Evolutionary conservation across 768 basidiomycete species (phyloP).

Genomic region (Russula abietina): DNA sequence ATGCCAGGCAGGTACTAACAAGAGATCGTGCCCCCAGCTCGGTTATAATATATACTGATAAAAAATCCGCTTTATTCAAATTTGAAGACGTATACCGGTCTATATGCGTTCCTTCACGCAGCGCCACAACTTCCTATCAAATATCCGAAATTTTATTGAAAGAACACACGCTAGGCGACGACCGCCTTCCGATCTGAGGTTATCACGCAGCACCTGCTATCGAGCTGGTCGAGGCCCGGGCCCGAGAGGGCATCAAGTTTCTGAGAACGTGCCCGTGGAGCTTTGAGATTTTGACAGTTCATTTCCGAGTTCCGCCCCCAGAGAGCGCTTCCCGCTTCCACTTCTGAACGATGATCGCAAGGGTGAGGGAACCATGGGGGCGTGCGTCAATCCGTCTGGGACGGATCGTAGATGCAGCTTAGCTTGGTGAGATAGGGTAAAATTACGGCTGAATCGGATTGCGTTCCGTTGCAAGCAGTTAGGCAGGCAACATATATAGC

Average conservation of each 20-base stretch:
- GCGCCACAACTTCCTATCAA: background rate
- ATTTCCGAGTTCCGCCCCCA: background rate
- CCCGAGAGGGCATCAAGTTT: background rate
- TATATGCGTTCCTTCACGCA: background rate
- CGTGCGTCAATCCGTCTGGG: background rate
- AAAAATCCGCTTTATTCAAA: background rate
- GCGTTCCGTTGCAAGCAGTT: background rate
- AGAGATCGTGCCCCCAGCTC: background rate
- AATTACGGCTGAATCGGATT: background rate
- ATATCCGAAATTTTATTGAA: background rate
- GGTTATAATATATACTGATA: background rate
- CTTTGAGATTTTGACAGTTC: background rate
- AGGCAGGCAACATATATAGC: background rate
- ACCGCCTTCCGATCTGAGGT: conserved; percentile 5
- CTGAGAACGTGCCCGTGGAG: background rate
- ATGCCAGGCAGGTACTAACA: background rate
- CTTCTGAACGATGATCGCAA: conserved; percentile 18
- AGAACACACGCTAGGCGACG: conserved; percentile 1
- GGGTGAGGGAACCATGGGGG: background rate
- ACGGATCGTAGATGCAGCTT: background rate
- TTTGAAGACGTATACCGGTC: background rate
- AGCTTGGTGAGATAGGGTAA: background rate
- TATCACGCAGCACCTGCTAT: background rate
- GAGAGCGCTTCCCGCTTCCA: background rate
- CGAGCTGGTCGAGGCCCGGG: background rate